Base-by-base conservation (phyloP, 2,329 filamentous ascomycete species). In the Venturia carpophila region DNA sequence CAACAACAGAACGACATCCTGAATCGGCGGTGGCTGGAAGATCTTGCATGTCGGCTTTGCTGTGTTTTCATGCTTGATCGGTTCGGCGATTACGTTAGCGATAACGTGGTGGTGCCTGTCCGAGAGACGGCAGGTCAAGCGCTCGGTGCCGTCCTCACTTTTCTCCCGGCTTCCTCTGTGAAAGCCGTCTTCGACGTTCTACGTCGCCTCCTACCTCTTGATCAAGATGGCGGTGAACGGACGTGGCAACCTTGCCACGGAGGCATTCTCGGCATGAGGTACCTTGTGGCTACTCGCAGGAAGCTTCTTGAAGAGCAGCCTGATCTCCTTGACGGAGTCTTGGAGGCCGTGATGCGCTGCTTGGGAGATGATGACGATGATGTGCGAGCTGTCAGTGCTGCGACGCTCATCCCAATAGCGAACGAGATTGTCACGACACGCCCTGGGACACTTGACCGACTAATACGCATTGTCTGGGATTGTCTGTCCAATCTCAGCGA, bases 61-160 rank as follows among this genome's bases (percentile, higher is more conserved):
- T 96, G 91, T 73, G 92, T 99, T 63, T 88, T 99, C 71, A 97
- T 99, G 87, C 86, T 99, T 19, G 94, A 99, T 77, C 87, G 92
- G 64, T 99, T 99, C 73, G 95, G 92, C 65, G 94, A 99, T 73
- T 99, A 97, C 78, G 94, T 95, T 66, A 96, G 92, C 5, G 94
- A 99, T 75, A 99, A 91, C 64, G 96, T 95, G 0, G 92, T 99
- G 49, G 94, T 94, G 0, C 94, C 94, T 0, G 97, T 99, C 68
- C 84, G 94, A 69, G 94, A 99, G 78, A 96, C 92, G 0, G 90
- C 96, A 49, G 94, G 94, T 58, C 94, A 99, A 76, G 93, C 92
- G 2, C 81, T 99, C 17, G 95, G 93, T 70, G 91, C 93, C 15
- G 85, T 95, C 17, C 79, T 99, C 64, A 91, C 90, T 69, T 91